These are phyloP conservation scores for Ettlia oleoabundans DNA, from an alignment of 139 green algal species.

Conservation along the genomic window DNA sequence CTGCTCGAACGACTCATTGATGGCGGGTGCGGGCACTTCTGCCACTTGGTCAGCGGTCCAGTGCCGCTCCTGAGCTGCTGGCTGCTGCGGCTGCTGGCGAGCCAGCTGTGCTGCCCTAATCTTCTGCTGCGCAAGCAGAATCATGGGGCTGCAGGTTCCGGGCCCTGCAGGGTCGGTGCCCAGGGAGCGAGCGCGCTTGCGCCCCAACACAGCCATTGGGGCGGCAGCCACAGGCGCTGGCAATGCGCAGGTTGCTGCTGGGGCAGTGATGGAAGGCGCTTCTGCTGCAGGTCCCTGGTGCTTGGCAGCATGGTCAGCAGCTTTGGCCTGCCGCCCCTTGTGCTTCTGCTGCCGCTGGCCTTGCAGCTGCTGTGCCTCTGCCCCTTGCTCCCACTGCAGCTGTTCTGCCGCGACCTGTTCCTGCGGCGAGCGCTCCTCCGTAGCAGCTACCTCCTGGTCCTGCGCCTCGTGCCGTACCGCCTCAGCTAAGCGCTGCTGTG, in stretches of 20 bases:
- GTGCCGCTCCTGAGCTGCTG: neutral
- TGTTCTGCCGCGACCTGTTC: neutral
- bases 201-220: neutral
- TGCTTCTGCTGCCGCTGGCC: neutral
- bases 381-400: neutral
- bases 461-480: neutral
- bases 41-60: neutral
- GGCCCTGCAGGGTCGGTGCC: neutral
- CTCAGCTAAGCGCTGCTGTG: conserved; percentile 5
- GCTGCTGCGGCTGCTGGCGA: neutral
- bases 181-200: neutral
- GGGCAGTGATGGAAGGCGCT: neutral
- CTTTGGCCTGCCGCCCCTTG: neutral
- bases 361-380: neutral
- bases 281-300: neutral
- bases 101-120: conserved; percentile 6
- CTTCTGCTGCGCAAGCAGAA: conserved; percentile 16
- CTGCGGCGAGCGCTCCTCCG: neutral
- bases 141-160: neutral
- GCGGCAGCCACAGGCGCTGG: neutral
- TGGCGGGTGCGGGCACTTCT: neutral
- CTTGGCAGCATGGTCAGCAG: neutral
- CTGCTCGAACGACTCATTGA: neutral
- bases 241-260: neutral
- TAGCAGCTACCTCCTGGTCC: neutral